Percentiles rank a stretch among this genome's conserved stretches.
phyloP scores from a whole-genome alignment of 1,139 yeast species.

The Pichia sp. region DNA sequence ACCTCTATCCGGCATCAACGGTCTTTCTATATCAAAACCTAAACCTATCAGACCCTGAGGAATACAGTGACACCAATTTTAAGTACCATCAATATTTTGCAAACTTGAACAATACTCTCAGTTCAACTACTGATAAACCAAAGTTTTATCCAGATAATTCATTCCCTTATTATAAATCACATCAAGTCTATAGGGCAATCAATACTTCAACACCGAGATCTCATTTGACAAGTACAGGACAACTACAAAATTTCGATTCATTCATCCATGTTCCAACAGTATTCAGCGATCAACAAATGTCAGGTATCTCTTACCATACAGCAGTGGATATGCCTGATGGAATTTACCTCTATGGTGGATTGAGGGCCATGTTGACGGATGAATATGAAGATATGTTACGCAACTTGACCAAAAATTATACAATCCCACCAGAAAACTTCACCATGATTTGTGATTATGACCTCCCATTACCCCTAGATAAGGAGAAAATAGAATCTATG shows the following conservation, averaged over 20 bases:
- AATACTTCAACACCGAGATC: neutral
- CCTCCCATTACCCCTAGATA: conserved; percentile 38
- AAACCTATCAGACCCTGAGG: conserved; percentile 9
- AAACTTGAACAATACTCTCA: conserved; percentile 19
- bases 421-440: conserved; percentile 28
- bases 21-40: conserved; percentile 15
- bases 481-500: conserved; percentile 33
- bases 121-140: conserved; percentile 11
- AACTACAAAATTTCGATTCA: conserved; percentile 13
- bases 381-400: conserved; percentile 26
- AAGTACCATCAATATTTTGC: conserved; percentile 22
- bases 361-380: conserved; percentile 26
- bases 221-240: neutral
- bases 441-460: conserved; percentile 31
- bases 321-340: conserved; percentile 30
- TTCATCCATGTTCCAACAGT: conserved; percentile 29
- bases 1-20: conserved; percentile 14
- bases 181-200: conserved; percentile 15
- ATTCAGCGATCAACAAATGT: conserved; percentile 31
- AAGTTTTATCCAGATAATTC: conserved; percentile 14
- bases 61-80: conserved; percentile 7
- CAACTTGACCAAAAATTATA: conserved; percentile 26
- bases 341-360: conserved; percentile 36
- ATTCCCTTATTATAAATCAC: conserved; percentile 20
- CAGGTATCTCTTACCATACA: conserved; percentile 35